These are phyloP conservation scores for Nitzschia inconspicua DNA, from an alignment of 108 stramenopile species.

Conservation along the genomic window DNA sequence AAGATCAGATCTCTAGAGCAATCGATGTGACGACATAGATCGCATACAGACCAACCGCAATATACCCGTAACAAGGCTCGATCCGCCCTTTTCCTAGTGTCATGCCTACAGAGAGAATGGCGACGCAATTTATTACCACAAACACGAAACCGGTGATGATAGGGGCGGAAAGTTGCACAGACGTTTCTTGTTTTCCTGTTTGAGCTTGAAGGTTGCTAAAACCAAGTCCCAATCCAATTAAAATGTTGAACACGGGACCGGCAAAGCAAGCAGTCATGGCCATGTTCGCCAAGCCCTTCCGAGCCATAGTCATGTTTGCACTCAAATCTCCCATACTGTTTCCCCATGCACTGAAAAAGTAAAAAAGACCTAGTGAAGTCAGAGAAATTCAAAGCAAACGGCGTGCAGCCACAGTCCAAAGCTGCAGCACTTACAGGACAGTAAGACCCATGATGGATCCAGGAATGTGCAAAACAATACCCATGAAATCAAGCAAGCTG, in stretches of 20 bases:
- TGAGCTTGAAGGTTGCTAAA: constrained; percentile 46
- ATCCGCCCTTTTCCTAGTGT: constrained; percentile 46
- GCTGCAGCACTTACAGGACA: too few relatives aligned
- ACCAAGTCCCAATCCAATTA: constrained; percentile 76
- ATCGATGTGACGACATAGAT: constrained; percentile 43
- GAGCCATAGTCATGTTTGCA: constrained; percentile 93
- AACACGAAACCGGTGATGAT: constrained; percentile 65
- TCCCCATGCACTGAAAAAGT: too few relatives aligned
- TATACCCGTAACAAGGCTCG: constrained; percentile 64
- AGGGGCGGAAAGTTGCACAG: constrained; percentile 45
- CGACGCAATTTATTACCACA: constrained; percentile 55
- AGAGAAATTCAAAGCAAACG: too few relatives aligned
- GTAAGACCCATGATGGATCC: constrained; percentile 88
- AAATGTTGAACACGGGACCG: constrained; percentile 95
- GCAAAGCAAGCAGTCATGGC: constrained; percentile 90
- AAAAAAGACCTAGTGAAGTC: too few relatives aligned
- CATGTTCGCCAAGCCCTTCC: constrained; percentile 91
- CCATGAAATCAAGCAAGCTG: constrained; percentile 77
- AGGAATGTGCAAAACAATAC: constrained; percentile 77
- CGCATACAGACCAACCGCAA: constrained; percentile 33
- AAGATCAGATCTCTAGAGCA: constrained; percentile 13
- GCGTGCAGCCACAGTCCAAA: too few relatives aligned
- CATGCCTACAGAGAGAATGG: constrained; percentile 44
- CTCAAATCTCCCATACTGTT: constrained; percentile 90
- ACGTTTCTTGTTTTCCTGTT: constrained; percentile 26